phyloP scores from a whole-genome alignment of 2,329 filamentous ascomycete genomes.

The Cladosporium sp. region DNA sequence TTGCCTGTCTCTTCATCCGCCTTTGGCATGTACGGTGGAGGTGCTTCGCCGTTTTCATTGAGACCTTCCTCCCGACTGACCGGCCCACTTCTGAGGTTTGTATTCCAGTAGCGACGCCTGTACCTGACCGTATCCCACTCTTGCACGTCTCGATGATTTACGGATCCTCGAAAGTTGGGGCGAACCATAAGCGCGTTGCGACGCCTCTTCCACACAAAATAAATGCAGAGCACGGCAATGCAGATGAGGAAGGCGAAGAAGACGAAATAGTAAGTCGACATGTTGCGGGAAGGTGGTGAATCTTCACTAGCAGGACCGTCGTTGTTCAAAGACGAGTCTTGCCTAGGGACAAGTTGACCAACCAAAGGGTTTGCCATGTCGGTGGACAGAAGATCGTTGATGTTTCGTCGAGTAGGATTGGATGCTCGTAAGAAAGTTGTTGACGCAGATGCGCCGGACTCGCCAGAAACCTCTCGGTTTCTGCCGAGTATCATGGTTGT shows the following conservation, averaged over 20 bases:
- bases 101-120: constrained; percentile 27
- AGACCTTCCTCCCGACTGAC: constrained; percentile 51
- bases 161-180: constrained; percentile 20
- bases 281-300: constrained; percentile 14
- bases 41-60: constrained; percentile 61
- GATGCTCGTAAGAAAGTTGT: not conserved
- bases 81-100: constrained; percentile 14
- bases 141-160: constrained; percentile 31
- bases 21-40: constrained; percentile 55
- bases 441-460: not conserved
- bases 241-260: constrained; percentile 53
- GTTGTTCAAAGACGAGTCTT: not conserved
- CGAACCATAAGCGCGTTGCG: constrained; percentile 27
- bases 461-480: not conserved
- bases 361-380: not conserved
- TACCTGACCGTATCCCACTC: constrained; percentile 23
- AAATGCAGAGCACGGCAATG: constrained; percentile 41
- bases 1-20: constrained; percentile 21
- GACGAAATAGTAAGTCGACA: constrained; percentile 51
- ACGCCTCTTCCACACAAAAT: constrained; percentile 44
- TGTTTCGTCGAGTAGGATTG: no score
- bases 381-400: not conserved
- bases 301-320: constrained; percentile 16
- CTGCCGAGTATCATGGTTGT: not conserved
- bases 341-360: not conserved